These are phyloP conservation scores for Echium plantagineum DNA, from an alignment of 257 asterid species.

Conservation along the genomic window DNA sequence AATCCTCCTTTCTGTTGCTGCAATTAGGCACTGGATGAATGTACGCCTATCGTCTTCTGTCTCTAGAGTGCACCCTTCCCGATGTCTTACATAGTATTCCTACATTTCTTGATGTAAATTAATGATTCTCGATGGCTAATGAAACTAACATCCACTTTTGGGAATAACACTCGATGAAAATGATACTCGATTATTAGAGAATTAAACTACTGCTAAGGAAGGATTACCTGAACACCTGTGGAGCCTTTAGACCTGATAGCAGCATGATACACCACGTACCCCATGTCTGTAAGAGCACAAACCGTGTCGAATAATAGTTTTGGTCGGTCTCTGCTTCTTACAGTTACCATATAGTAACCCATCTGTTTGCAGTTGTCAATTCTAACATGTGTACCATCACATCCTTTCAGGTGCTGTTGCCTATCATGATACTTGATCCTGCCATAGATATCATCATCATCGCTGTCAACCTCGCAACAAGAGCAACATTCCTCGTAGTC, in stretches of 20 bases:
- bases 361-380: constrained; percentile 41
- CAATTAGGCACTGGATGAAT: constrained; percentile 52
- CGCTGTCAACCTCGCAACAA: constrained; percentile 30
- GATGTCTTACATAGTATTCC: constrained; percentile 68
- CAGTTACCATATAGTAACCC: constrained; percentile 47
- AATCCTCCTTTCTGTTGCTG: constrained; percentile 72
- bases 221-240: constrained; percentile 59
- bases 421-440: constrained; percentile 12
- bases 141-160: not conserved
- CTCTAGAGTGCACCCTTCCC: constrained; percentile 36
- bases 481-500: constrained; percentile 61
- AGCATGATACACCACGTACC: constrained; percentile 65
- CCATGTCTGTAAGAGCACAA: constrained; percentile 62
- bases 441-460: constrained; percentile 27
- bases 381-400: constrained; percentile 49
- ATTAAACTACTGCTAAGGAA: not conserved
- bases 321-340: constrained; percentile 61
- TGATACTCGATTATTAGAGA: not conserved
- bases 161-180: not conserved
- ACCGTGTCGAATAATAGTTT: constrained; percentile 72
- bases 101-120: constrained; percentile 7
- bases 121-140: not conserved
- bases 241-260: constrained; percentile 60
- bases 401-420: constrained; percentile 16
- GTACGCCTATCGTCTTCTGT: constrained; percentile 40